Evolutionary conservation across 495 filamentous ascomycete species (phyloP).

Genomic region (Talaromyces borbonicus): DNA sequence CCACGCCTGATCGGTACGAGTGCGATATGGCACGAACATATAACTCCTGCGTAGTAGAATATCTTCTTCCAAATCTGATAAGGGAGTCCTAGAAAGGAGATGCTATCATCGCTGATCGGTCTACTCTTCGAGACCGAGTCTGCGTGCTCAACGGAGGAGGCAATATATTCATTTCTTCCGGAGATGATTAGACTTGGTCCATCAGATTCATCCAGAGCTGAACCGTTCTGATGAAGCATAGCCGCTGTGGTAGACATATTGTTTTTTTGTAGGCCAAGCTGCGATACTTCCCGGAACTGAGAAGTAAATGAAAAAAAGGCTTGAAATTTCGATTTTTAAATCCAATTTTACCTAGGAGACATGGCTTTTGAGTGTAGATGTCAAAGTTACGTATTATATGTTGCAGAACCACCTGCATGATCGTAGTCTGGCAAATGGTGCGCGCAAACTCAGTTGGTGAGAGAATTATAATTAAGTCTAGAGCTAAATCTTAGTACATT

Average conservation of each 20-base stretch:
- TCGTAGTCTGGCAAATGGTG: background rate
- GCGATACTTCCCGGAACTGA: background rate
- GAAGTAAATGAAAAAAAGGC: background rate
- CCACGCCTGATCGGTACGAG: background rate
- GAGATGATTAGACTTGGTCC: background rate
- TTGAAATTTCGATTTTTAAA: background rate
- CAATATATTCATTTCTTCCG: background rate
- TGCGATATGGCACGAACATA: background rate
- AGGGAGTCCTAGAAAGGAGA: background rate
- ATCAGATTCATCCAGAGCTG: background rate
- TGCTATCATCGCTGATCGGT: background rate
- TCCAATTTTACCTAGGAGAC: background rate
- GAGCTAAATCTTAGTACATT: background rate
- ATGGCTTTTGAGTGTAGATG: background rate
- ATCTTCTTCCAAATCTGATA: conserved; percentile 3
- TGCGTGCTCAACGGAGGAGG: background rate
- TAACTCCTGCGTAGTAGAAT: background rate
- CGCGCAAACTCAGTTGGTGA: background rate
- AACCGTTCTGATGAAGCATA: background rate
- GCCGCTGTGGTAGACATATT: background rate
- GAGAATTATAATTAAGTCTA: background rate
- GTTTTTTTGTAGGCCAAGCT: background rate
- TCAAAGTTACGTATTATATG: background rate
- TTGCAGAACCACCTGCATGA: background rate
- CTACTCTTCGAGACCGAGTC: background rate